These are phyloP conservation scores for Podila epicladia DNA, from an alignment of 192 early-diverging fungal genomes.

Conservation along the genomic window DNA sequence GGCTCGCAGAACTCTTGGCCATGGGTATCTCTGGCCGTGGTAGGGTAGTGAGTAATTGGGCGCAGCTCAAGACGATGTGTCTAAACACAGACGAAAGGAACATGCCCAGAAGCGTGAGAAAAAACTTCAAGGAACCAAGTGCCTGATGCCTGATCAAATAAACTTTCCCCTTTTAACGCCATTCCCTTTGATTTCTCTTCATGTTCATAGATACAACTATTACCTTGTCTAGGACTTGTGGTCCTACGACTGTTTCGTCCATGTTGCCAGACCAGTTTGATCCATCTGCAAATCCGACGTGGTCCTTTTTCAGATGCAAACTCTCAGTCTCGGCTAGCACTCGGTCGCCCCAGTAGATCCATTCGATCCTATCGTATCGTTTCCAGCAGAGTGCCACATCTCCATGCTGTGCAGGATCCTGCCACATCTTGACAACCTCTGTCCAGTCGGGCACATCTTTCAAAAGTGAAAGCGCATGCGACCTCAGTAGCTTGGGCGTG, in stretches of 20 bases:
- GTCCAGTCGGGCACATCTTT: slow-evolving; percentile 45
- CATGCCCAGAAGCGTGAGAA: neutral
- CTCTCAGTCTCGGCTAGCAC: slow-evolving; percentile 26
- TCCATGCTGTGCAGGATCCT: slow-evolving; percentile 24
- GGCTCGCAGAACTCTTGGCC: slow-evolving; percentile 35
- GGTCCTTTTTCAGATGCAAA: slow-evolving; percentile 28
- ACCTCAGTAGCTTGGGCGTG: slow-evolving; percentile 34
- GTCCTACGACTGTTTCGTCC: slow-evolving; percentile 41
- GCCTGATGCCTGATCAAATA: no score
- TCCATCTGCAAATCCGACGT: slow-evolving; percentile 45
- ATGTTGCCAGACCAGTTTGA: slow-evolving; percentile 36
- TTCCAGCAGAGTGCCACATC: slow-evolving; percentile 56
- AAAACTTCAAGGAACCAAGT: neutral
- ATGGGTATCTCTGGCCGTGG: slow-evolving; percentile 6
- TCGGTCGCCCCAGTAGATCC: slow-evolving; percentile 46
- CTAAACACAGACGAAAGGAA: slow-evolving; percentile 12
- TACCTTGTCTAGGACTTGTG: slow-evolving; percentile 55
- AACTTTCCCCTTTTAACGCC: no score
- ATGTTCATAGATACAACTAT: neutral
- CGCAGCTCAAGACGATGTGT: slow-evolving; percentile 50
- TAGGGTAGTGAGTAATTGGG: slow-evolving; percentile 50
- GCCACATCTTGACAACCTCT: slow-evolving; percentile 46
- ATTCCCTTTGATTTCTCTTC: no score
- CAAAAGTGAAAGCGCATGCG: slow-evolving; percentile 37
- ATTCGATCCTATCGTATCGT: slow-evolving; percentile 54